Evolutionary conservation across 2,329 filamentous ascomycete genomes (phyloP), one percentile per base, ranked within the genome.

Genomic region (Neonectria hederae): DNA sequence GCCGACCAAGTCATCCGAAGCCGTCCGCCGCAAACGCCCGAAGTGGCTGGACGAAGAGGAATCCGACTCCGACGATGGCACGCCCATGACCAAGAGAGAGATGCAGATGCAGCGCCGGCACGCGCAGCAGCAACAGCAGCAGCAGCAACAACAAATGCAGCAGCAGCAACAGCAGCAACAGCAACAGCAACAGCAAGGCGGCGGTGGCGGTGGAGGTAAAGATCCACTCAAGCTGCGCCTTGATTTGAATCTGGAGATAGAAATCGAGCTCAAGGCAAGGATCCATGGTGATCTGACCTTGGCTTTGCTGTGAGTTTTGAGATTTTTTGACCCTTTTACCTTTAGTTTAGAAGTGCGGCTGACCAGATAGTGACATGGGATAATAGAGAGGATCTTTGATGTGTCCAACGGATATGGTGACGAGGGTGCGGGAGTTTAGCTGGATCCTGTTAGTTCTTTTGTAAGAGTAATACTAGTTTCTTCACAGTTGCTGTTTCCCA

Each of bases 201-300:
- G 51, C 32, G 67, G 64, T 9, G 70, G 70, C 5, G 69, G 68
- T 30, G 70, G 67, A n/a, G 59, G 61, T 26, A 72, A 72, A 4
- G 71, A 74, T 30, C 62, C 72, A 26, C 80, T 94, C 75, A 90
- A 90, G 76, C 79, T 96, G 72, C 86, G 89, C 40, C 81, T 96
- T 22, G 92, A 96, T 75, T 83, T 94, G 61, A 96, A 96, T 78
- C 83, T 96, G 62, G 92, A 96, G 70, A 86, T 96, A 54, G 92
- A 96, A 78, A 92, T 96, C 66, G 90, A 93, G 73, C 85, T 96
- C 65, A 96, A 96, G 84, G 92, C 92, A 21, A 90, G 90, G 78
- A 94, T 96, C 69, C 89, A 94, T 73, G 93, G 93, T 75, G 93
- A 97, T 81, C 80, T 97, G 68, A 94, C 92, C 35, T 79, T 96